Evolutionary conservation across 371 early-diverging fungal species (phyloP).

Genomic region (Rhizopus stolonifer): DNA sequence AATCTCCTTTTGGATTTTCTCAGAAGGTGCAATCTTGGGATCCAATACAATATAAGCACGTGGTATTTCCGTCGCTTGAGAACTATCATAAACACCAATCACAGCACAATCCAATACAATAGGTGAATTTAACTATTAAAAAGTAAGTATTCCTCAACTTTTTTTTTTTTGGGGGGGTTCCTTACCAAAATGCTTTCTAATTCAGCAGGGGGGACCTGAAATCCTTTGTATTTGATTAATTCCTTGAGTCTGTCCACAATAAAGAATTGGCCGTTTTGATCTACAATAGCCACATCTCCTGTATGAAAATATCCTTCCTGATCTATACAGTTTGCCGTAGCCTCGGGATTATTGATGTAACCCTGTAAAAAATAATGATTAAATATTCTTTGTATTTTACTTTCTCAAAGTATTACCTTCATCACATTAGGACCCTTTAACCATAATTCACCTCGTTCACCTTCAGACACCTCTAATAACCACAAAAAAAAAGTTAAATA

Average conservation of each 20-base stretch:
- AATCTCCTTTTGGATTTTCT: constrained; percentile 34
- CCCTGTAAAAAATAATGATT: constrained; percentile 51
- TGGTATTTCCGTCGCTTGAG: constrained; percentile 70
- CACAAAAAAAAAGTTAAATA: not conserved
- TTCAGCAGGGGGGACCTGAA: constrained; percentile 40
- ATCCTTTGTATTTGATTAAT: constrained; percentile 75
- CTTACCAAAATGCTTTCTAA: constrained; percentile 15
- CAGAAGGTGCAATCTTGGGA: constrained; percentile 10
- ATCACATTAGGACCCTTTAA: constrained; percentile 82
- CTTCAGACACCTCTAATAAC: constrained; percentile 49
- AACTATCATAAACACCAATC: constrained; percentile 49
- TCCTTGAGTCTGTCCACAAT: constrained; percentile 78
- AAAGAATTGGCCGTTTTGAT: constrained; percentile 56
- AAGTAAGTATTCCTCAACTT: not conserved
- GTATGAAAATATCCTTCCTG: constrained; percentile 71
- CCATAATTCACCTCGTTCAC: constrained; percentile 73
- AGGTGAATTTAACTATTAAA: constrained; percentile 45
- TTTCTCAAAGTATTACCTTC: too few species aligned
- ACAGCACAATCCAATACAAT: constrained; percentile 71
- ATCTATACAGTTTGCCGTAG: constrained; percentile 63
- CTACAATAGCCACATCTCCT: constrained; percentile 76
- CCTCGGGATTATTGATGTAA: constrained; percentile 65
- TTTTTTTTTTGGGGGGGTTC: not conserved
- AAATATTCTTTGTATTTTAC: too few species aligned
- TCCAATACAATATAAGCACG: constrained; percentile 62